phyloP scores from a whole-genome alignment of 805 yeast genomes.

The Candida pseudofarinosa region DNA sequence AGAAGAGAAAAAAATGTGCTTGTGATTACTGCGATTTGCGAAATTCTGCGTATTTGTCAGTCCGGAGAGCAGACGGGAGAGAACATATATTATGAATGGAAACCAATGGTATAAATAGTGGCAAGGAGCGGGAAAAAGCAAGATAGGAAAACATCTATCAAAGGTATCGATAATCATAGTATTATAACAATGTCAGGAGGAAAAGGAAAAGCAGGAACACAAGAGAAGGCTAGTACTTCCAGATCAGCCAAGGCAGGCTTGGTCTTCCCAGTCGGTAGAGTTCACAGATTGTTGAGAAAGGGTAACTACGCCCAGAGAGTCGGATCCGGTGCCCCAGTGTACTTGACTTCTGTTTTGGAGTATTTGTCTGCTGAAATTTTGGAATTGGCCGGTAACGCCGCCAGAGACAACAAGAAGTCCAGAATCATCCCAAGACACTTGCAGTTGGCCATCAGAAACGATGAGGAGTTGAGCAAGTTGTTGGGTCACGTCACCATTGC shows the following conservation, averaged over 20 bases:
- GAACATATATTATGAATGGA: neutral
- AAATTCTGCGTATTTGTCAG: neutral
- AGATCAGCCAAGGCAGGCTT: slow-evolving; percentile 99
- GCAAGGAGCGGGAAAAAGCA: neutral
- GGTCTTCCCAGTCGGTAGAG: slow-evolving; percentile 99
- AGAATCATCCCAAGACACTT: slow-evolving; percentile 98
- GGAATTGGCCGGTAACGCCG: slow-evolving; percentile 98
- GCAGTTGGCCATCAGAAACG: slow-evolving; percentile 98
- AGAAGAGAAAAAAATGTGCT: neutral
- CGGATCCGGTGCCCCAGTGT: slow-evolving; percentile 99
- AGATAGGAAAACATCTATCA: slow-evolving; percentile 2
- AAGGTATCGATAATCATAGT: slow-evolving; percentile 5
- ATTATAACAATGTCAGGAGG: slow-evolving; percentile 69
- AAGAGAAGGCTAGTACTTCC: slow-evolving; percentile 90
- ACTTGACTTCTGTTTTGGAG: slow-evolving; percentile 94
- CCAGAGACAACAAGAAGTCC: slow-evolving; percentile 98
- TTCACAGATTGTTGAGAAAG: slow-evolving; percentile 92
- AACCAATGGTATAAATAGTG: neutral
- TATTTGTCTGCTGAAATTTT: slow-evolving; percentile 96
- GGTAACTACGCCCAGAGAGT: slow-evolving; percentile 98
- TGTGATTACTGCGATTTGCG: neutral
- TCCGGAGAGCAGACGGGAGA: neutral
- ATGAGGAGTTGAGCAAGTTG: slow-evolving; percentile 95
- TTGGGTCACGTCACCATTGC: slow-evolving; percentile 92
- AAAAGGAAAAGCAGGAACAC: slow-evolving; percentile 89